Base-by-base conservation (phyloP, 805 yeast genomes). In the Barnettozyma pratensis region DNA sequence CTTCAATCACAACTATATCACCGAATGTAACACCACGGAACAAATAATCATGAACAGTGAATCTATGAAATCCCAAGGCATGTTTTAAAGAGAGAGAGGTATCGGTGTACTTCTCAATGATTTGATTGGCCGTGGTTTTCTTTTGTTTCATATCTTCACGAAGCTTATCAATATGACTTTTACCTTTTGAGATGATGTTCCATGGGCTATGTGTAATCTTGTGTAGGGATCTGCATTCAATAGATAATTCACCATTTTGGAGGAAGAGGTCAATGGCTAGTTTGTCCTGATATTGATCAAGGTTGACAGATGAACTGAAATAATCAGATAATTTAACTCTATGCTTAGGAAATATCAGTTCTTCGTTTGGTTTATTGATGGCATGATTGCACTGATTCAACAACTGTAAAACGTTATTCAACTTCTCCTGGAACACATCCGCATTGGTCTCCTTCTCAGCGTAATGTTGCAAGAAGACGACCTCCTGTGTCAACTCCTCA, bases 21-120 rank as follows among this genome's bases (percentile, higher is more conserved):
- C 76, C 68, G 61, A 76, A 84, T 0, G 90, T 83, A 12, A 82
- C 66, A 47, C 87, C 79, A 51, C 83, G 74, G 14, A 84, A 81
- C 44, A 85, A 68, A 60, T 77, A 80, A 55, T 78, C 81, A 42
- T 71, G 65, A 26, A 83, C 55, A 50, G 67, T 61, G 58, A 54
- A 42, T 64, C 67, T 44, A 63, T 61, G 38, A 45, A 56, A 62
- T 61, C 65, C 63, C 56, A 58, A 62, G 50, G 53, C 68, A 63
- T 54, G 65, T 62, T 54, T 53, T 62, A 51, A 68, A 53, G 61
- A 71, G 51, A 53, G 62, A 1, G 43, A 26, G 61, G 73, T 71
- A 43, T 71, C 73, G 19, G 27, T 44, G 19, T 40, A 31, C 14
- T 67, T 69, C 27, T 63, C 62, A 26, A 78, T 52, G 7, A 76